A percentile compares a stretch with the other conserved stretches of the same genome.
Evolutionary conservation across 495 filamentous ascomycete genomes (phyloP).

Genomic region (Penicillium bialowiezense): DNA sequence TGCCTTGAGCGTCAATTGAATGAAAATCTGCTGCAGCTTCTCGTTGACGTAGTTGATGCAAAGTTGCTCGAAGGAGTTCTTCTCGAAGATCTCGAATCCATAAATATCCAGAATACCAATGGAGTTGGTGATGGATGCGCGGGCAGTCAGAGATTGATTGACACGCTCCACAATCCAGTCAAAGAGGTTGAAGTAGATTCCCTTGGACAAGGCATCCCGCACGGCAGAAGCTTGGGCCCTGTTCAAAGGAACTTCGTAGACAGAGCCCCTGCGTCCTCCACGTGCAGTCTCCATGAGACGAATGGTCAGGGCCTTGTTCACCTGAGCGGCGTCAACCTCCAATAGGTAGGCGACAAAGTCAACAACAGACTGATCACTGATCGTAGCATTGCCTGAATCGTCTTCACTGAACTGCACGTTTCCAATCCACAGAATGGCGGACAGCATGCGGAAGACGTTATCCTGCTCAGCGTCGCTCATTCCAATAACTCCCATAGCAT

Average conservation of each 20-base stretch:
- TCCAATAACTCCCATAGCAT: constrained; percentile 94
- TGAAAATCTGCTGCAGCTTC: constrained; percentile 99
- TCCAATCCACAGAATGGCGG: constrained; percentile 90
- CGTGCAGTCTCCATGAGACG: constrained; percentile 86
- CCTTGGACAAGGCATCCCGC: constrained; percentile 89
- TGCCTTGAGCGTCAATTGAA: constrained; percentile 92
- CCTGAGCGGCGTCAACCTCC: constrained; percentile 75
- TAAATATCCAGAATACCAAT: constrained; percentile 99
- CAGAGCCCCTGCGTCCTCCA: constrained; percentile 72
- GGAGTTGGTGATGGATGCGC: constrained; percentile 70
- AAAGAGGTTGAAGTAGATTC: constrained; percentile 95
- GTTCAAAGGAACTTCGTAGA: constrained; percentile 93
- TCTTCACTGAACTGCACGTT: constrained; percentile 88
- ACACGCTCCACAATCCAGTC: constrained; percentile 97
- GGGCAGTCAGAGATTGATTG: constrained; percentile 82
- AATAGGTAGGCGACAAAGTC: constrained; percentile 93
- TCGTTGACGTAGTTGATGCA: constrained; percentile 99
- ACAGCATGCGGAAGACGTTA: constrained; percentile 93
- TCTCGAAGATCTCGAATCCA: constrained; percentile 99
- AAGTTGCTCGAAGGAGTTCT: constrained; percentile 98
- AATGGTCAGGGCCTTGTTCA: constrained; percentile 86
- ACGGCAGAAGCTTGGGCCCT: constrained; percentile 87
- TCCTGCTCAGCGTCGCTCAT: constrained; percentile 88
- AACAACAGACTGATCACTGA: constrained; percentile 83
- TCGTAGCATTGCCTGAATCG: constrained; percentile 81